Conservation (phyloP, 805 yeast species). For the Kazachstania kunashirensis region DNA sequence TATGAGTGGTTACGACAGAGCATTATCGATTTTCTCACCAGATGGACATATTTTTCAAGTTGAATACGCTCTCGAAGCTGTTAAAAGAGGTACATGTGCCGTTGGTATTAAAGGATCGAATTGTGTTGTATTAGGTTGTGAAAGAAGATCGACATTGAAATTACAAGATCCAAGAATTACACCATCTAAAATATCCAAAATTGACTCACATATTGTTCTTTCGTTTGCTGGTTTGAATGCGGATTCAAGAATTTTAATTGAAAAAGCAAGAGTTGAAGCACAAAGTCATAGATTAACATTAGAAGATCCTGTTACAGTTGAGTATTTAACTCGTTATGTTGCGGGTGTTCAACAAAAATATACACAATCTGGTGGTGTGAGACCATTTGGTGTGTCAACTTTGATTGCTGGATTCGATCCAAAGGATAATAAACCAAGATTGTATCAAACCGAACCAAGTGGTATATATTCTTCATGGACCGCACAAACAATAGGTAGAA, state of each 20-base stretch:
- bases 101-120: slow-evolving; percentile 90
- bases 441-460: slow-evolving; percentile 94
- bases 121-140: slow-evolving; percentile 91
- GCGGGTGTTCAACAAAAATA: slow-evolving; percentile 98
- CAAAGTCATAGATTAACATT: slow-evolving; percentile 89
- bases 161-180: slow-evolving; percentile 94
- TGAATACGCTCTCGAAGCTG: slow-evolving; percentile 96
- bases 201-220: slow-evolving; percentile 82
- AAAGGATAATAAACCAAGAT: slow-evolving; percentile 59
- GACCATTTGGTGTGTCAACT: slow-evolving; percentile 96
- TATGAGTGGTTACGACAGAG: slow-evolving; percentile 99
- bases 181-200: slow-evolving; percentile 84
- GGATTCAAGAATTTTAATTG: slow-evolving; percentile 92
- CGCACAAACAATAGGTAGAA: slow-evolving; percentile 93
- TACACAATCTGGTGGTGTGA: slow-evolving; percentile 96
- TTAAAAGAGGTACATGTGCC: slow-evolving; percentile 95
- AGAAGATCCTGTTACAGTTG: slow-evolving; percentile 88
- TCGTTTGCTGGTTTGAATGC: slow-evolving; percentile 98
- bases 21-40: slow-evolving; percentile 95
- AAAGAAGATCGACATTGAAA: slow-evolving; percentile 88
- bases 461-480: slow-evolving; percentile 98
- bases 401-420: slow-evolving; percentile 93
- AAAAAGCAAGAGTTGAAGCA: slow-evolving; percentile 92
- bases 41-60: slow-evolving; percentile 99
- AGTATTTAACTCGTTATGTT: slow-evolving; percentile 83